These are phyloP conservation scores for Lactarius vividus DNA, from an alignment of 768 basidiomycete genomes.

Conservation along the genomic window DNA sequence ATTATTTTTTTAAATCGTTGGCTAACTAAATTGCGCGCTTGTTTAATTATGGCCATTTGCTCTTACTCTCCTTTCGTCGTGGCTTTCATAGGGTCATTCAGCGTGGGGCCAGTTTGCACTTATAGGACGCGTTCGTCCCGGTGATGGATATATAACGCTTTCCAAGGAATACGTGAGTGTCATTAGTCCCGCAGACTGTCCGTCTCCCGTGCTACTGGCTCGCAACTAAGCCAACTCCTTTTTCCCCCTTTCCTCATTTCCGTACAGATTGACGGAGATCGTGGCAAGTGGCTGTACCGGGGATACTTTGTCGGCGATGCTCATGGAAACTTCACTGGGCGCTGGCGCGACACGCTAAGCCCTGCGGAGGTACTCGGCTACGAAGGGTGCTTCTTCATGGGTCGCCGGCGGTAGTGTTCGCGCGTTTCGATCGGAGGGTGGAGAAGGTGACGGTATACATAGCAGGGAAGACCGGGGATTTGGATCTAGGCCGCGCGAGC, in stretches of 20 bases:
- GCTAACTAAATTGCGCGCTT: background rate
- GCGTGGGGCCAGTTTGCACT: slow-evolving; percentile 88
- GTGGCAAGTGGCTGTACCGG: slow-evolving; percentile 84
- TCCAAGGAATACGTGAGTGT: slow-evolving; percentile 83
- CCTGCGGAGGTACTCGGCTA: slow-evolving; percentile 63
- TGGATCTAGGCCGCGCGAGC: slow-evolving; percentile 4
- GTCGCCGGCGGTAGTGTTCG: slow-evolving; percentile 48
- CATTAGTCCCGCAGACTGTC: no score
- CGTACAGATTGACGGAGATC: slow-evolving; percentile 58
- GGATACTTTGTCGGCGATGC: slow-evolving; percentile 73
- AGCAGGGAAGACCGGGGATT: background rate
- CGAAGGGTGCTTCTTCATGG: slow-evolving; percentile 84
- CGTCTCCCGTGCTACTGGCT: no score
- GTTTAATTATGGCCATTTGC: background rate
- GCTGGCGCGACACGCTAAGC: slow-evolving; percentile 85
- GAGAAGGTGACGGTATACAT: slow-evolving; percentile 6
- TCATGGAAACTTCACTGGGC: slow-evolving; percentile 71
- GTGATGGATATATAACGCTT: slow-evolving; percentile 77
- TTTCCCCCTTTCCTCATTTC: slow-evolving; percentile 13
- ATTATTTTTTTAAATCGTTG: background rate
- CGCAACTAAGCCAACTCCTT: slow-evolving; percentile 23
- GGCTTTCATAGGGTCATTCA: slow-evolving; percentile 67
- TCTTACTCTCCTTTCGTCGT: background rate
- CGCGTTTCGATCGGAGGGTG: slow-evolving; percentile 8
- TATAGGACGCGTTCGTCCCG: slow-evolving; percentile 73